Base-by-base conservation (phyloP, 2,329 filamentous ascomycete species). In the Beauveria rudraprayagi region DNA sequence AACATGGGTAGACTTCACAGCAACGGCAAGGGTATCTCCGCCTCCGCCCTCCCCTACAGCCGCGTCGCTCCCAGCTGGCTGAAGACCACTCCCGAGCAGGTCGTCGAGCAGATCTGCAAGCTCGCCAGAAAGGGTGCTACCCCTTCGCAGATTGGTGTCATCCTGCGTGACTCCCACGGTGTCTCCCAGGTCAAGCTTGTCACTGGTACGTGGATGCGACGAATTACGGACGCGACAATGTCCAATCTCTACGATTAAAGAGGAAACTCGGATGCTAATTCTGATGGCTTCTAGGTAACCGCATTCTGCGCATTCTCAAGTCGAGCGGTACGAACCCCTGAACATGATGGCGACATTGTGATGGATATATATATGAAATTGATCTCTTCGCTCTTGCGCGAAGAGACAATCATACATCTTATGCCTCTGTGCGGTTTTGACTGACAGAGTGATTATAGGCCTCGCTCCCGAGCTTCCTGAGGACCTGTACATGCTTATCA, bases 401-500 rank as follows among this genome's bases (percentile, higher is more conserved):
- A 40, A 43, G 26, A 60, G 67, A 69, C 71, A 65, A 62, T 68
- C 54, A 37, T 61, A 62, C 62, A 65, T 69, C 64, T 64, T 64
- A 80, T 86, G 90, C 91, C 91, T 91, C 90, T 92, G 89, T 82
- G 86, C 89, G 90, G 91, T 93, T 83, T 79, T 81, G 86, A 87
- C 91, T 94, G 90, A 94, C 90, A 87, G 89, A 92, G 92, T 85
- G 92, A 95, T 88, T 76, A 75, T 83, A 99, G 94, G 94, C 84
- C 92, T 99, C 77, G 93, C 94, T 72, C 94, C 95, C 78, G 92
- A 97, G 79, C 88, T 99, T 73, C 94, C 95, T 77, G 94, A 99
- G 88, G 94, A 99, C 82, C 89, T 97, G 71, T 99, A 97, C 89
- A 96, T 96, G 90, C 85, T 97, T 79, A 97, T 97, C 91, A 97